Percentiles rank a stretch among this genome's conserved stretches.
These are phyloP conservation scores for Jatropha multifida DNA, from an alignment of 441 rosid genomes.

Conservation along the genomic window DNA sequence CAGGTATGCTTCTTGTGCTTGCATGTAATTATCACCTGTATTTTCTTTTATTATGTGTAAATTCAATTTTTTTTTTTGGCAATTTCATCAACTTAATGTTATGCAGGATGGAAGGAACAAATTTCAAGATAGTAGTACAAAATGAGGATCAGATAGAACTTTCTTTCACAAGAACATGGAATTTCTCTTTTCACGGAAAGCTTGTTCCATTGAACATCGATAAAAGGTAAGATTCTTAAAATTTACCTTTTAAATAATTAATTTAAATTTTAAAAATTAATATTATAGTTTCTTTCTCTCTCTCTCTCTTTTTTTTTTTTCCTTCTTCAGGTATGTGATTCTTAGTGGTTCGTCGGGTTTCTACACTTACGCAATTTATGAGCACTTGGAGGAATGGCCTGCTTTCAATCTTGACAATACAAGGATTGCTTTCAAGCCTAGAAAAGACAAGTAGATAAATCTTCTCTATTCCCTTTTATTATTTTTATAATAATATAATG, in stretches of 20 bases:
- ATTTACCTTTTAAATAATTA: background rate
- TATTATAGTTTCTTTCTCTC: background rate
- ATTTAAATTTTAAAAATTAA: background rate
- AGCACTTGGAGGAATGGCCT: conserved; percentile 72
- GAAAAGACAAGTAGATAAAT: conserved; percentile 65
- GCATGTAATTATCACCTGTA: too few relatives aligned
- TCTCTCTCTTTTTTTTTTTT: conserved; percentile 1
- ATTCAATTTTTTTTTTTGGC: too few relatives aligned
- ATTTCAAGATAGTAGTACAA: conserved; percentile 52
- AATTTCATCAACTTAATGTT: background rate
- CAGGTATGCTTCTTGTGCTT: conserved; percentile 33
- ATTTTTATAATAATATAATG: background rate
- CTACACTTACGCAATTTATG: conserved; percentile 77
- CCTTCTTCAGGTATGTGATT: conserved; percentile 61
- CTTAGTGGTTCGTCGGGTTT: conserved; percentile 65
- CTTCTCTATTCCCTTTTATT: background rate
- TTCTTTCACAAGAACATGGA: conserved; percentile 74
- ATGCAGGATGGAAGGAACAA: conserved; percentile 66
- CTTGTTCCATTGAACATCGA: conserved; percentile 77
- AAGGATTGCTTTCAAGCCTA: conserved; percentile 74
- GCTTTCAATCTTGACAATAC: conserved; percentile 73
- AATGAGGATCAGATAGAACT: conserved; percentile 67
- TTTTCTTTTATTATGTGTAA: too few relatives aligned
- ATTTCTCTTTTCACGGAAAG: conserved; percentile 43
- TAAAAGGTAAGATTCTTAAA: conserved; percentile 48